Conservation (phyloP, 148 eudicot species). For the Persicaria maculosa region DNA sequence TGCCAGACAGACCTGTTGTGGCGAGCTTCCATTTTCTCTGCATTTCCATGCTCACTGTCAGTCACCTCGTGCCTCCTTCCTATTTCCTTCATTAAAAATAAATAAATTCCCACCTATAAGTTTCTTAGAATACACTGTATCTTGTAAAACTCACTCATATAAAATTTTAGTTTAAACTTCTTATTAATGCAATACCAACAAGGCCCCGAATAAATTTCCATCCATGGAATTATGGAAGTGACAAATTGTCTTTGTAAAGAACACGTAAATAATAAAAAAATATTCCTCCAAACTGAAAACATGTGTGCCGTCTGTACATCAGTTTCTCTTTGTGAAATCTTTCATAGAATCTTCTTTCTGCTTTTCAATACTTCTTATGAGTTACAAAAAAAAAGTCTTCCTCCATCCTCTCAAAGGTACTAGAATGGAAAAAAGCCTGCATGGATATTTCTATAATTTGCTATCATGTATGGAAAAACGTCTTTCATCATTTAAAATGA, state of each 20-base stretch:
- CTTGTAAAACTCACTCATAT: background rate
- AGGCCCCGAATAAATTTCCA: background rate
- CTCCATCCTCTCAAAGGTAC: no score
- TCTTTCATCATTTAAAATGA: background rate
- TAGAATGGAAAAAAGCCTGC: background rate
- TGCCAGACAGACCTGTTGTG: no score
- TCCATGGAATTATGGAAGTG: background rate
- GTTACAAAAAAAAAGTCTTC: no score
- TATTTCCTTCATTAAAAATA: background rate
- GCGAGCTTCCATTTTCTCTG: no score
- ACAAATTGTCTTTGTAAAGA: background rate
- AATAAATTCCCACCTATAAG: background rate
- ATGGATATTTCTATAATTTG: background rate
- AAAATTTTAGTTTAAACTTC: background rate
- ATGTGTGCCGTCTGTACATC: background rate
- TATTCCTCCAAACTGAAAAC: background rate
- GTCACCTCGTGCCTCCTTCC: background rate
- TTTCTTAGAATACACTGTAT: no score
- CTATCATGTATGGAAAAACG: background rate
- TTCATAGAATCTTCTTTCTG: background rate
- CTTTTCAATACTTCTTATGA: background rate
- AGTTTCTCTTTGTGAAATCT: background rate
- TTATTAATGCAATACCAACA: background rate
- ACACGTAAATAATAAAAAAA: background rate
- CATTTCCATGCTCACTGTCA: background rate